Conservation (phyloP, 345 rosid genomes). For the Gossypium turneri region DNA sequence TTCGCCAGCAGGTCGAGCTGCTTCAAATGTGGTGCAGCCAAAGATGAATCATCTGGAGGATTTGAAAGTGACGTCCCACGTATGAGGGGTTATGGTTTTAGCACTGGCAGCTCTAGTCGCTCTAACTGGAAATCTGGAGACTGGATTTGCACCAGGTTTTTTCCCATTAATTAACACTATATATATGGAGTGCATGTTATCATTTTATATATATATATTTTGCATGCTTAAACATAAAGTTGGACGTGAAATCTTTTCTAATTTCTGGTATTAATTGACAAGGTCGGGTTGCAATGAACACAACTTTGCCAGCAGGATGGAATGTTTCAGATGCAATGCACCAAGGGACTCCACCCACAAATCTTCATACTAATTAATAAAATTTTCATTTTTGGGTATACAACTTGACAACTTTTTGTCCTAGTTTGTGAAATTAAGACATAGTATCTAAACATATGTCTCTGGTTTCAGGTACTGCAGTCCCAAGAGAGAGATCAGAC, state of each 20-base stretch:
- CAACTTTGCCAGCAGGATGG: constrained; percentile 88
- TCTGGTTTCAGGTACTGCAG: constrained; percentile 18
- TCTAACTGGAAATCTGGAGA: constrained; percentile 83
- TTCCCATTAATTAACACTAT: background rate
- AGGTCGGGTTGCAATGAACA: constrained; percentile 88
- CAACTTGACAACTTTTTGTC: background rate
- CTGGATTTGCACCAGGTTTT: constrained; percentile 71
- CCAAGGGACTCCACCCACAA: constrained; percentile 54
- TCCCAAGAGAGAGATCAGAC: constrained; percentile 2
- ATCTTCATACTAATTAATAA: constrained; percentile 29
- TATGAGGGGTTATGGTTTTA: constrained; percentile 30
- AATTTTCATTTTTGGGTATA: constrained; percentile 18
- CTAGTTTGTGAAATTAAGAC: no score
- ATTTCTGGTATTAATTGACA: no score
- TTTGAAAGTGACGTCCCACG: constrained; percentile 35
- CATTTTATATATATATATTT: background rate
- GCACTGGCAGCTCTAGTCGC: constrained; percentile 41
- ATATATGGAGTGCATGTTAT: background rate
- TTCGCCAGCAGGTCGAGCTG: constrained; percentile 72
- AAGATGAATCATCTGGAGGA: constrained; percentile 36
- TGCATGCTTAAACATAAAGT: background rate
- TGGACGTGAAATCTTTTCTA: background rate
- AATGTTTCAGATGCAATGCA: constrained; percentile 89
- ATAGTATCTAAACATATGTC: background rate
- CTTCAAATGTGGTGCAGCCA: constrained; percentile 58